phyloP scores from a whole-genome alignment of 1,284 basidiomycete genomes.

The Malassezia brasiliensis region DNA sequence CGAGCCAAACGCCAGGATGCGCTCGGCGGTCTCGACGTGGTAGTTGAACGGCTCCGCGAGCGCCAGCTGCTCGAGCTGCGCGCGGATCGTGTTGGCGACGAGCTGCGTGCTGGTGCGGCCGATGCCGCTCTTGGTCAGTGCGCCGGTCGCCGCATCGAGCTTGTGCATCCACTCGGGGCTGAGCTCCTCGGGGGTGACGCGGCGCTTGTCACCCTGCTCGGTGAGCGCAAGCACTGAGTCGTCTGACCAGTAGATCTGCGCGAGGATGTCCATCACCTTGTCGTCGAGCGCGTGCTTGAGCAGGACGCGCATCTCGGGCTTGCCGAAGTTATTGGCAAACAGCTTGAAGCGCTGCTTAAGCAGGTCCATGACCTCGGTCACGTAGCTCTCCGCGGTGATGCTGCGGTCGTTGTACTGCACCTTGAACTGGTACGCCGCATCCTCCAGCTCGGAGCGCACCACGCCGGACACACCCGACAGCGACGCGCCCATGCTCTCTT shows the following conservation, averaged over 20 bases:
- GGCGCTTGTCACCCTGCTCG: slow-evolving; percentile 62
- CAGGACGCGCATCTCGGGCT: slow-evolving; percentile 74
- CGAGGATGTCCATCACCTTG: slow-evolving; percentile 89
- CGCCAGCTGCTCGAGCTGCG: slow-evolving; percentile 72
- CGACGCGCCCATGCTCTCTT: slow-evolving; percentile 90
- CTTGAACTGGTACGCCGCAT: slow-evolving; percentile 96
- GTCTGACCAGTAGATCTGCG: slow-evolving; percentile 94
- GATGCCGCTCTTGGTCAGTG: slow-evolving; percentile 92
- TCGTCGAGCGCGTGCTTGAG: slow-evolving; percentile 89
- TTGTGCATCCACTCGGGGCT: slow-evolving; percentile 94
- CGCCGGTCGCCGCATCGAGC: slow-evolving; percentile 77
- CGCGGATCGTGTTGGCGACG: slow-evolving; percentile 85
- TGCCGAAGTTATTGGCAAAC: slow-evolving; percentile 72
- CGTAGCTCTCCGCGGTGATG: slow-evolving; percentile 89
- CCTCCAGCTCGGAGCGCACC: slow-evolving; percentile 91
- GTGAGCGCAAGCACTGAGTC: slow-evolving; percentile 67
- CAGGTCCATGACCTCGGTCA: slow-evolving; percentile 87
- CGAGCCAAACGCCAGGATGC: slow-evolving; percentile 82
- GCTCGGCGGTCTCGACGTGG: slow-evolving; percentile 76
- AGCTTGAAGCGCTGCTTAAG: slow-evolving; percentile 86
- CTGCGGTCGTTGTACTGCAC: slow-evolving; percentile 97
- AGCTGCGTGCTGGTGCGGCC: slow-evolving; percentile 84
- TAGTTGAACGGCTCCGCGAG: slow-evolving; percentile 80
- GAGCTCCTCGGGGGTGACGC: slow-evolving; percentile 60
- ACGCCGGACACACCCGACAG: slow-evolving; percentile 91